Conservation (phyloP, 257 asterid species). For the Orobanche coerulescens region DNA sequence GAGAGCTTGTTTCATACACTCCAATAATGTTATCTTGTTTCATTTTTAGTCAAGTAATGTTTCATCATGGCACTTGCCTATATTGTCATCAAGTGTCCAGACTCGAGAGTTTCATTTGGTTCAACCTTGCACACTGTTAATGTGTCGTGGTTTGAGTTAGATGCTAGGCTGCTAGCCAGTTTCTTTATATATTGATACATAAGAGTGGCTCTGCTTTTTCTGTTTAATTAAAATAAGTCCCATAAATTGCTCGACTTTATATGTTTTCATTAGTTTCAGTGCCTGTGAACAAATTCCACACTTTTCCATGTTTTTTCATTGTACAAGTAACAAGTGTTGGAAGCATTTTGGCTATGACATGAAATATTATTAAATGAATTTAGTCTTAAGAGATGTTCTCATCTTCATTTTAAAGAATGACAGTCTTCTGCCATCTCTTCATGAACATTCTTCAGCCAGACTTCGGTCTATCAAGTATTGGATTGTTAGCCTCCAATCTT, state of each 20-base stretch:
- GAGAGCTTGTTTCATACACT: not conserved
- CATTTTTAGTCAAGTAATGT: not conserved
- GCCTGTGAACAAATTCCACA: not conserved
- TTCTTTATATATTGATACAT: no score
- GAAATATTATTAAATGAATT: not conserved
- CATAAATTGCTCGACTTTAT: not conserved
- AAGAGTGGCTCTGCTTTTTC: not conserved
- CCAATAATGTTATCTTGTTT: not conserved
- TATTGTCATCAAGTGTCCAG: not conserved
- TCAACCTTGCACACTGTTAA: not conserved
- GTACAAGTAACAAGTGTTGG: not conserved
- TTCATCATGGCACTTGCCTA: not conserved
- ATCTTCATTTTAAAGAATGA: not conserved
- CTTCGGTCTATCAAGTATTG: conserved; percentile 5
- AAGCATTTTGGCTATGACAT: not conserved
- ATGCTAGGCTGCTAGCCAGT: not conserved
- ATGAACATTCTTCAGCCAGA: not conserved
- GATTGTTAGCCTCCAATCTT: not conserved
- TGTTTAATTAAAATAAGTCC: not conserved
- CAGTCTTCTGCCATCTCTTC: not conserved
- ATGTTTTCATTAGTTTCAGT: not conserved
- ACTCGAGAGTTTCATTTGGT: not conserved
- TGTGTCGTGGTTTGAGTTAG: not conserved
- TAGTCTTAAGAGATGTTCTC: not conserved
- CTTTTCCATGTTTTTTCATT: not conserved